phyloP scores from a whole-genome alignment of 2,329 filamentous ascomycete species.

The Pseudogymnoascus sp. region DNA sequence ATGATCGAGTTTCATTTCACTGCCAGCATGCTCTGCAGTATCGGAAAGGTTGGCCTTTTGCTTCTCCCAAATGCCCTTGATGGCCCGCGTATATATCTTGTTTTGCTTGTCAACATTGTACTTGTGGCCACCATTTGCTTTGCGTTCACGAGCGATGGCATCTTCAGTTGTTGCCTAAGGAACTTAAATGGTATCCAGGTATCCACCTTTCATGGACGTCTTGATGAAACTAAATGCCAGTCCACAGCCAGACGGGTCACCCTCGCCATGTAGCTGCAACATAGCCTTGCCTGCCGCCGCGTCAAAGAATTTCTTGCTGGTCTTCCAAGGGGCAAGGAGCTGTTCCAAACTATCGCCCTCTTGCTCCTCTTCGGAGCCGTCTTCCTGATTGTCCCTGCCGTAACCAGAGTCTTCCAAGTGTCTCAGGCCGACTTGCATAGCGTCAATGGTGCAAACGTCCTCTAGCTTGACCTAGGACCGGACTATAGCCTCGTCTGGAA shows the following conservation, averaged over 20 bases:
- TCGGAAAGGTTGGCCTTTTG: conserved; percentile 75
- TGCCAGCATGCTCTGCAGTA: conserved; percentile 56
- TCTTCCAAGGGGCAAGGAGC: conserved; percentile 91
- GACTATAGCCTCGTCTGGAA: conserved; percentile 74
- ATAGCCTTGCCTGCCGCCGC: conserved; percentile 93
- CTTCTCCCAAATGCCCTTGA: conserved; percentile 84
- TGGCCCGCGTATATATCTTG: conserved; percentile 82
- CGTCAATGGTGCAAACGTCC: conserved; percentile 87
- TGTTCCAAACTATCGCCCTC: conserved; percentile 66
- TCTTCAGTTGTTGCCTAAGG: conserved; percentile 64
- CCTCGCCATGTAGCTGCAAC: conserved; percentile 88
- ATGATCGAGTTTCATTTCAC: conserved; percentile 34
- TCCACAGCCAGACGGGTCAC: conserved; percentile 87
- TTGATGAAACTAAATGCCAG: conserved; percentile 96
- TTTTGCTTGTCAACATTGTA: conserved; percentile 97
- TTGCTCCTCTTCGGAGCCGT: conserved; percentile 32
- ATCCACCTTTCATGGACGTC: conserved; percentile 97
- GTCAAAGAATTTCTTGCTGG: conserved; percentile 91
- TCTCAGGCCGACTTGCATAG: conserved; percentile 92
- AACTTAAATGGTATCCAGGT: conserved; percentile 68
- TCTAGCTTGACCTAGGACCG: conserved; percentile 89
- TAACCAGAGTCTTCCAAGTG: conserved; percentile 88
- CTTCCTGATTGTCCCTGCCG: conserved; percentile 47
- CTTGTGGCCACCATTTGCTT: conserved; percentile 85
- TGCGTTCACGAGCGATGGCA: conserved; percentile 63